These are phyloP conservation scores for Anethum foeniculum DNA, from an alignment of 140 eudicot genomes.

Conservation along the genomic window DNA sequence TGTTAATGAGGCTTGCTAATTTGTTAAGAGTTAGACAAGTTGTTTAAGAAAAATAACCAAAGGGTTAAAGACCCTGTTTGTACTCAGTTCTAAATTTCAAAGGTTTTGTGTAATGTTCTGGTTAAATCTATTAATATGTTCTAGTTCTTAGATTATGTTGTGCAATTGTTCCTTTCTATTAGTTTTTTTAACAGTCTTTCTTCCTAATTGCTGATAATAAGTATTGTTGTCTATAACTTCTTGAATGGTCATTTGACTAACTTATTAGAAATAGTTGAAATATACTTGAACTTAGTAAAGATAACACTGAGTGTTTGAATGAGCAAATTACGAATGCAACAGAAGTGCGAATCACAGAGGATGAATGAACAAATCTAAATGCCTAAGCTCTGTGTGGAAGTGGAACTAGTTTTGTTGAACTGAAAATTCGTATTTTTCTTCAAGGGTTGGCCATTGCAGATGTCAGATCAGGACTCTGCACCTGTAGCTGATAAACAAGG, in stretches of 20 bases:
- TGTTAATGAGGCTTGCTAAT: constrained; percentile 20
- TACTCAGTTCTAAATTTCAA: neutral
- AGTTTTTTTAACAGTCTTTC: neutral
- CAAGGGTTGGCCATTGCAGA: neutral
- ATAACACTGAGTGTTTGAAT: too few relatives aligned
- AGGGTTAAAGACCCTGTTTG: neutral
- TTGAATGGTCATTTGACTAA: too few relatives aligned
- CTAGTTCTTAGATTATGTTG: neutral
- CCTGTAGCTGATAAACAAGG: constrained; percentile 1
- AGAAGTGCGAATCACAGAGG: neutral
- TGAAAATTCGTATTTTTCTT: neutral
- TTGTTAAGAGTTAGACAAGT: constrained; percentile 4
- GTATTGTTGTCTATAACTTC: neutral
- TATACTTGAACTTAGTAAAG: too few relatives aligned
- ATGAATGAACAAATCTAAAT: neutral
- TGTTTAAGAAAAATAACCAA: constrained; percentile 7
- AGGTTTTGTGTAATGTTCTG: neutral
- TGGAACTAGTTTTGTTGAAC: neutral
- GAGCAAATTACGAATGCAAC: neutral
- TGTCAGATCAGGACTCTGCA: neutral
- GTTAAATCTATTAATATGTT: neutral
- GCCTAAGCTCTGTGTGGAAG: neutral
- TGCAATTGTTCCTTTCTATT: neutral
- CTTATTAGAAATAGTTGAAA: too few relatives aligned
- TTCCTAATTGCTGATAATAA: neutral